Evolutionary conservation across 2,329 filamentous ascomycete genomes (phyloP).

Genomic region (Malbranchea cinnamomea): DNA sequence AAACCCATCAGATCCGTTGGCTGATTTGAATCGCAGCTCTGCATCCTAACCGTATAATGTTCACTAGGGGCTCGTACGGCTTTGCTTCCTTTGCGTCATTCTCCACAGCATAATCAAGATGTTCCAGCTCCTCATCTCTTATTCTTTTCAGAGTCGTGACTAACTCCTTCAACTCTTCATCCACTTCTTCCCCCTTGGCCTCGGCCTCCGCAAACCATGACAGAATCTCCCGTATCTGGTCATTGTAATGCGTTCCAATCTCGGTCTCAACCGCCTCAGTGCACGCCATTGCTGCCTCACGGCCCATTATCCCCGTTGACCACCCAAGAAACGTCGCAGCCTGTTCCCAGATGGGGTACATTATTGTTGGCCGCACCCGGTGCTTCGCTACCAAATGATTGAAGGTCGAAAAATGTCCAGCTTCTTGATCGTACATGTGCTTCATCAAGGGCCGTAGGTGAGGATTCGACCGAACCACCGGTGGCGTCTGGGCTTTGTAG

Average conservation of each 20-base stretch:
- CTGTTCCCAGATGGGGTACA: slow-evolving; percentile 80
- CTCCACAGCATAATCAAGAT: slow-evolving; percentile 86
- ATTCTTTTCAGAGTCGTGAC: slow-evolving; percentile 64
- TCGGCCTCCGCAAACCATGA: slow-evolving; percentile 69
- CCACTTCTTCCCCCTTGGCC: slow-evolving; percentile 61
- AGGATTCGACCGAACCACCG: slow-evolving; percentile 64
- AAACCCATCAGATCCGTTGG: slow-evolving; percentile 30
- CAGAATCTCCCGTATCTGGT: slow-evolving; percentile 67
- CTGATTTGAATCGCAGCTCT: slow-evolving; percentile 83
- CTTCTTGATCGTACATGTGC: slow-evolving; percentile 98
- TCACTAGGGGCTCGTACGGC: slow-evolving; percentile 79
- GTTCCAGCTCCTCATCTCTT: slow-evolving; percentile 90
- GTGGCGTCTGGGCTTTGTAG: slow-evolving; percentile 75
- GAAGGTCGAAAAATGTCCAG: slow-evolving; percentile 71
- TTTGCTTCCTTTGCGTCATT: slow-evolving; percentile 82
- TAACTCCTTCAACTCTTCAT: slow-evolving; percentile 60
- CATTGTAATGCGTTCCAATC: slow-evolving; percentile 91
- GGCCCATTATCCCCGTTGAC: slow-evolving; percentile 74
- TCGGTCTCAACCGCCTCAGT: slow-evolving; percentile 98
- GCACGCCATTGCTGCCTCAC: slow-evolving; percentile 95
- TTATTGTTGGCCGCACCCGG: slow-evolving; percentile 77
- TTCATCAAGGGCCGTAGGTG: slow-evolving; percentile 82
- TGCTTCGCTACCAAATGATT: slow-evolving; percentile 70
- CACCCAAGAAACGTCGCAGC: slow-evolving; percentile 73
- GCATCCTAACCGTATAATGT: slow-evolving; percentile 79